phyloP scores from a whole-genome alignment of 2,329 filamentous ascomycete species.

The Fusarium sp. region DNA sequence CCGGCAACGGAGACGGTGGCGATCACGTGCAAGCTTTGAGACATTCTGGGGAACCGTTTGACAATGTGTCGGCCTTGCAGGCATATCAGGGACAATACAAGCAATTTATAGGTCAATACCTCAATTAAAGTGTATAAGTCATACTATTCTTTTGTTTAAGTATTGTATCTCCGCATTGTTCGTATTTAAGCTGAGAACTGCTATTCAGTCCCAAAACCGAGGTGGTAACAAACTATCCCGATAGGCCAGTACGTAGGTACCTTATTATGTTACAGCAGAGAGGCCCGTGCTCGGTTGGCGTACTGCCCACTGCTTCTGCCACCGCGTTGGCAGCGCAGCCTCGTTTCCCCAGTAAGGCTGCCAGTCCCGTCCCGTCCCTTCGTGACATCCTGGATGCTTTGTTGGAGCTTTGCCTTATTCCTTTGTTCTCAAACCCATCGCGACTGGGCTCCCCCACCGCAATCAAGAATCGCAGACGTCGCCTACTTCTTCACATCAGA shows the following conservation, averaged over 20 bases:
- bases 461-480: conserved; percentile 19
- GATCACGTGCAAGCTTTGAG: conserved; percentile 29
- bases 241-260: conserved; percentile 25
- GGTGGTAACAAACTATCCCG: too few relatives aligned
- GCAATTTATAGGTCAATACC: rapidly evolving
- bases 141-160: neutral
- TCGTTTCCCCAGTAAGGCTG: conserved; percentile 44
- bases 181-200: neutral
- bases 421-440: conserved; percentile 37
- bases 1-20: conserved; percentile 35
- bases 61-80: neutral
- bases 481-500: neutral
- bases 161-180: neutral
- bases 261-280: neutral
- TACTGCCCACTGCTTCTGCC: conserved; percentile 3
- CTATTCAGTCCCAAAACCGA: neutral
- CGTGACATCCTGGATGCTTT: conserved; percentile 31
- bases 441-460: conserved; percentile 32
- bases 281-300: conserved; percentile 33
- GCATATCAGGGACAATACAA: neutral
- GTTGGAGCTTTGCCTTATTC: conserved; percentile 37
- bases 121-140: neutral
- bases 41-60: neutral
- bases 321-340: conserved; percentile 36
- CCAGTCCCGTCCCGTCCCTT: too few relatives aligned